phyloP scores from a whole-genome alignment of 1,284 basidiomycete genomes.

The Farysia itapuensis region DNA sequence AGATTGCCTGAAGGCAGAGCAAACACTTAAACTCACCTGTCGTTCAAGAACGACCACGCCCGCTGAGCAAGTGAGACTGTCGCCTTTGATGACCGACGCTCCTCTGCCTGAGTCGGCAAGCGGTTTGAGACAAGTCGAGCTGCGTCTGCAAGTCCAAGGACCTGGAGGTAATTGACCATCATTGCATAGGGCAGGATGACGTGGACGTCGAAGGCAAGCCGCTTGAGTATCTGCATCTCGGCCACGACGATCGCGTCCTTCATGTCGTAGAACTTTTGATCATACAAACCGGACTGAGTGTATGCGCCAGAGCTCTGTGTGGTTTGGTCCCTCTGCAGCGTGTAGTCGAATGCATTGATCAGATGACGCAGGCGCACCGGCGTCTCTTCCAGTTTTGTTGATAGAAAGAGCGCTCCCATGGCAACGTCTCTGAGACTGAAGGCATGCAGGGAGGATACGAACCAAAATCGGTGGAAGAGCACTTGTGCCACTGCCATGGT shows the following conservation, averaged over 20 bases:
- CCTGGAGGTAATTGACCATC: conserved; percentile 89
- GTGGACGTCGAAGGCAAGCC: conserved; percentile 60
- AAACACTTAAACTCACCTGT: conserved; percentile 52
- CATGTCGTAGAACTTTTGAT: conserved; percentile 77
- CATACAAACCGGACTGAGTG: conserved; percentile 66
- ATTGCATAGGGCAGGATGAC: conserved; percentile 91
- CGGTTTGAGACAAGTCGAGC: too few species aligned
- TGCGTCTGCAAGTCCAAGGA: conserved; percentile 70
- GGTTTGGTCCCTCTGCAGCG: conserved; percentile 57
- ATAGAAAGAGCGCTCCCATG: conserved; percentile 89
- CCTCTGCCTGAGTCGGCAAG: too few species aligned
- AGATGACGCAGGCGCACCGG: conserved; percentile 87
- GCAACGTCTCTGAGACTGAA: conserved; percentile 88
- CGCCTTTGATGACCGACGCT: too few species aligned
- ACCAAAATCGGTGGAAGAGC: conserved; percentile 95
- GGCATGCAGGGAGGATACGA: conserved; percentile 86
- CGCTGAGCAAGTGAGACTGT: conserved; percentile 34
- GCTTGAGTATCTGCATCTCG: conserved; percentile 97
- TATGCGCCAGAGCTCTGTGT: conserved; percentile 59
- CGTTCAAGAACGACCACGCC: conserved; percentile 61
- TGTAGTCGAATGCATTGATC: conserved; percentile 88
- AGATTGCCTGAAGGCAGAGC: not conserved
- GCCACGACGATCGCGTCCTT: conserved; percentile 87
- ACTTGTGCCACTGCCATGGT: conserved; percentile 95
- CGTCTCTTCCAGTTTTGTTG: conserved; percentile 93